Conservation (phyloP, 2,329 filamentous ascomycete genomes). For the Sclerotinia nivalis region DNA sequence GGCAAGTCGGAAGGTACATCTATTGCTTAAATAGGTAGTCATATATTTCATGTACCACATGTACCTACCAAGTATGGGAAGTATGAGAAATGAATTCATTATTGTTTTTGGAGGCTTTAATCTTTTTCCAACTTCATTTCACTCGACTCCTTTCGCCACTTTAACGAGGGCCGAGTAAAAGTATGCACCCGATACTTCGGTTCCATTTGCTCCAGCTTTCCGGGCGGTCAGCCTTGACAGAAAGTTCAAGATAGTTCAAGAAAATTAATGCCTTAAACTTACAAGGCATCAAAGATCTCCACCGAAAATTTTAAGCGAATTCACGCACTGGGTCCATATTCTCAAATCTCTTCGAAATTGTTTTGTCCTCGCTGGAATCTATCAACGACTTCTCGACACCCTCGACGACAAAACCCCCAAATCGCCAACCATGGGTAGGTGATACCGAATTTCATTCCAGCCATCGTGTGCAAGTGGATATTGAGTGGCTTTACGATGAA, state of each 20-base stretch:
- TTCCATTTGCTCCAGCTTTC: background rate
- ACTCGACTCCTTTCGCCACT: constrained; percentile 1
- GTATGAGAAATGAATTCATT: background rate
- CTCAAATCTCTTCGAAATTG: constrained; percentile 25
- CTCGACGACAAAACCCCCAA: constrained; percentile 29
- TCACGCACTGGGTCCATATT: constrained; percentile 22
- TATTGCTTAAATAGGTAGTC: background rate
- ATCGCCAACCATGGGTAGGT: constrained; percentile 44
- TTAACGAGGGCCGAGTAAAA: constrained; percentile 2
- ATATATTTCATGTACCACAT: no score
- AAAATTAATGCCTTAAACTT: background rate
- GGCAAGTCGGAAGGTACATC: background rate
- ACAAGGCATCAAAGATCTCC: background rate
- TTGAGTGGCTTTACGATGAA: constrained; percentile 32
- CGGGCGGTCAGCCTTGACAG: background rate
- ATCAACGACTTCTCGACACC: constrained; percentile 24
- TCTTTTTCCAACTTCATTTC: background rate
- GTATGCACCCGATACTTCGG: constrained; percentile 2
- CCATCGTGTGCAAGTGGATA: constrained; percentile 43
- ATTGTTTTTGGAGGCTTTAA: background rate
- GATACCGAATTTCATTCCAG: constrained; percentile 41
- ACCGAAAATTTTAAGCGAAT: constrained; percentile 23
- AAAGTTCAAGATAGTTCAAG: background rate
- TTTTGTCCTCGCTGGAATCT: constrained; percentile 16
- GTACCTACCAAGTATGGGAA: background rate